These are phyloP conservation scores for Haberlea rhodopensis DNA, from an alignment of 257 asterid species.

Conservation along the genomic window DNA sequence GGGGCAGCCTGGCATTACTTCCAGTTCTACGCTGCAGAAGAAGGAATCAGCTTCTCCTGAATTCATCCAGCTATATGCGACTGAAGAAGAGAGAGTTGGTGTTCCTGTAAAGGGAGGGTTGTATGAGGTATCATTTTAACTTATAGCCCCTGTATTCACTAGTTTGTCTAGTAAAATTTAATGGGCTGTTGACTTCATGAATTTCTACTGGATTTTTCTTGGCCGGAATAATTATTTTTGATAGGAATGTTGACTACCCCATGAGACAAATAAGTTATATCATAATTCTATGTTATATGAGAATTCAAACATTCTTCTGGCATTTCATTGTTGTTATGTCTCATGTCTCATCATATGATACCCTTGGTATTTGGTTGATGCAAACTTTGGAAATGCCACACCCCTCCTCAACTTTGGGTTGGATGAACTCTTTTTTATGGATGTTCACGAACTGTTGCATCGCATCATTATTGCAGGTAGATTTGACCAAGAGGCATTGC, in stretches of 20 bases:
- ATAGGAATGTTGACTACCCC: background rate
- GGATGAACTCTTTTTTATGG: background rate
- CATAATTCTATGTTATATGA: no score
- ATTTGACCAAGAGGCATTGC: conserved; percentile 82
- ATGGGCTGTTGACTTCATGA: background rate
- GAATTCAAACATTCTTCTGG: background rate
- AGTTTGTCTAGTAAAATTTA: background rate
- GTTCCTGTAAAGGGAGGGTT: conserved; percentile 97
- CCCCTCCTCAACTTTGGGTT: conserved; percentile 5
- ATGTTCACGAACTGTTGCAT: conserved; percentile 10
- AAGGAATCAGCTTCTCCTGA: conserved; percentile 35
- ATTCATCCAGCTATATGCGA: conserved; percentile 31
- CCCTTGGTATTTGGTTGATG: background rate
- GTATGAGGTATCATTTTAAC: conserved; percentile 63
- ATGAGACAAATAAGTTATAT: background rate
- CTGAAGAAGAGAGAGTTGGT: conserved; percentile 94
- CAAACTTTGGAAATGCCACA: conserved; percentile 1
- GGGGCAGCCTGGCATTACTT: conserved; percentile 38
- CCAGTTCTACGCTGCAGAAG: conserved; percentile 32
- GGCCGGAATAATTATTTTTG: background rate
- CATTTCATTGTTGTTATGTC: conserved; percentile 5
- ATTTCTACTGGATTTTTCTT: background rate
- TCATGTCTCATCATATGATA: background rate
- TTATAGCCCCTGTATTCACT: background rate
- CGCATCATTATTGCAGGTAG: conserved; percentile 54